phyloP scores from a whole-genome alignment of 352 stramenopile species.

The Globisporangium parvum region DNA sequence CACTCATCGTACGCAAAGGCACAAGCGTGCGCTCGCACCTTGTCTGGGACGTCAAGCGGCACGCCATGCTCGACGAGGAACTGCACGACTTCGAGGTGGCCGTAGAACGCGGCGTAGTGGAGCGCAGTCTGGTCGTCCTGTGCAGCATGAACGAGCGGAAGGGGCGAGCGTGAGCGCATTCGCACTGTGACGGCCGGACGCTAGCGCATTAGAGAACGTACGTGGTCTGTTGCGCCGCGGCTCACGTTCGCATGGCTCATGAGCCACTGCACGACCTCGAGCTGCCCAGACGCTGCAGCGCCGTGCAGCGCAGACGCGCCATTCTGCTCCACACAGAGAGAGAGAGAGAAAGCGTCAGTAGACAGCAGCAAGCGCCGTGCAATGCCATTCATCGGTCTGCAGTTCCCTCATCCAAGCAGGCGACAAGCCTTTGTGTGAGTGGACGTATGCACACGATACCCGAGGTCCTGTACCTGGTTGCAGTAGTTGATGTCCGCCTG shows the following conservation, averaged over 20 bases:
- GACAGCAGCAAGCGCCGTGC: too few species aligned
- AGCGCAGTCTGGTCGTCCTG: conserved; percentile 79
- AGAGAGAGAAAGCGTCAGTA: too few species aligned
- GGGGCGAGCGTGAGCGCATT: too few species aligned
- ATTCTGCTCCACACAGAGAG: conserved; percentile 43
- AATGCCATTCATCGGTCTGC: too few species aligned
- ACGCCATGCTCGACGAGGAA: conserved; percentile 76
- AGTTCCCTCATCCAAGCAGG: too few species aligned
- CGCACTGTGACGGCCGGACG: too few species aligned
- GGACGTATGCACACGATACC: not conserved
- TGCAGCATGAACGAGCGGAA: not conserved
- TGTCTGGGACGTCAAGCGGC: conserved; percentile 75
- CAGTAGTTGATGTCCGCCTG: conserved; percentile 82
- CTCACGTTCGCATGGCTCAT: conserved; percentile 51
- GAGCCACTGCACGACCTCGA: conserved; percentile 82
- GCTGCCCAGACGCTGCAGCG: conserved; percentile 66
- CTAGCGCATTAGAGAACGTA: conserved; percentile 16
- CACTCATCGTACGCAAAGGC: too few species aligned
- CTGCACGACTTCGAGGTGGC: conserved; percentile 83
- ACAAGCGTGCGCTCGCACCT: conserved; percentile 18
- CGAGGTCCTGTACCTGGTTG: conserved; percentile 53
- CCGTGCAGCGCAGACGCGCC: conserved; percentile 75
- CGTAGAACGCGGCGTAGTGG: conserved; percentile 85
- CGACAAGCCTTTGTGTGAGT: not conserved
- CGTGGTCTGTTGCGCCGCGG: conserved; percentile 57